phyloP scores from a whole-genome alignment of 106 monocot species.

The Posidonia australis region DNA sequence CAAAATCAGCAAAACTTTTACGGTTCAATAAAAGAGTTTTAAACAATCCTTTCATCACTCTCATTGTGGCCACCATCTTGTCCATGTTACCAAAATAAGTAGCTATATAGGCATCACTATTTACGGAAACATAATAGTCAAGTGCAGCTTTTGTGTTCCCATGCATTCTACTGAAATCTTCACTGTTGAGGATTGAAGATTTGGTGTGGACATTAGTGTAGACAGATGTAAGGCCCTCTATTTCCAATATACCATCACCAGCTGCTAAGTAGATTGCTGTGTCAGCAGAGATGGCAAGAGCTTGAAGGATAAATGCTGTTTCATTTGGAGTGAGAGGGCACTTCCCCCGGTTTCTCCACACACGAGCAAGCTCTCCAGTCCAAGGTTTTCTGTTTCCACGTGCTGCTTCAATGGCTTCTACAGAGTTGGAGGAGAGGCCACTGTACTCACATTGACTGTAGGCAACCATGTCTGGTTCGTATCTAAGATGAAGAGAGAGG shows the following conservation, averaged over 20 bases:
- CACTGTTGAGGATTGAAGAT: conserved; percentile 35
- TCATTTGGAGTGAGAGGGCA: conserved; percentile 85
- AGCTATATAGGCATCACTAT: conserved; percentile 75
- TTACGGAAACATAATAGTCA: conserved; percentile 77
- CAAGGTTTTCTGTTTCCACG: conserved; percentile 50
- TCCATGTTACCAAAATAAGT: conserved; percentile 98
- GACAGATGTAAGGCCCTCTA: conserved; percentile 66
- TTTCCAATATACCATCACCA: conserved; percentile 81
- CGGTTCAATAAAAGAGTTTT: conserved; percentile 79
- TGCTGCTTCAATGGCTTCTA: conserved; percentile 42
- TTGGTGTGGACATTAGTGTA: conserved; percentile 75
- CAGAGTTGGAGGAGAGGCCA: conserved; percentile 39
- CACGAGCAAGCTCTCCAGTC: conserved; percentile 49
- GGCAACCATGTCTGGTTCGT: conserved; percentile 96
- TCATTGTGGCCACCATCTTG: conserved; percentile 89
- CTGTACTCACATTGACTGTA: conserved; percentile 70
- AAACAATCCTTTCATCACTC: conserved; percentile 38
- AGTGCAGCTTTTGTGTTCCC: conserved; percentile 92
- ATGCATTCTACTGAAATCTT: conserved; percentile 56
- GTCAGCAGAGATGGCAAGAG: conserved; percentile 54
- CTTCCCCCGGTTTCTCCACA: conserved; percentile 81
- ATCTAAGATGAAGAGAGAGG: conserved; percentile 79
- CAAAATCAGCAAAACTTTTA: conserved; percentile 45
- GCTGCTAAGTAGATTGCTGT: conserved; percentile 78
- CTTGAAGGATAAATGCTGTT: conserved; percentile 72